Base-by-base conservation (phyloP, 306 rosid genomes). In the Hippophae tibetana region DNA sequence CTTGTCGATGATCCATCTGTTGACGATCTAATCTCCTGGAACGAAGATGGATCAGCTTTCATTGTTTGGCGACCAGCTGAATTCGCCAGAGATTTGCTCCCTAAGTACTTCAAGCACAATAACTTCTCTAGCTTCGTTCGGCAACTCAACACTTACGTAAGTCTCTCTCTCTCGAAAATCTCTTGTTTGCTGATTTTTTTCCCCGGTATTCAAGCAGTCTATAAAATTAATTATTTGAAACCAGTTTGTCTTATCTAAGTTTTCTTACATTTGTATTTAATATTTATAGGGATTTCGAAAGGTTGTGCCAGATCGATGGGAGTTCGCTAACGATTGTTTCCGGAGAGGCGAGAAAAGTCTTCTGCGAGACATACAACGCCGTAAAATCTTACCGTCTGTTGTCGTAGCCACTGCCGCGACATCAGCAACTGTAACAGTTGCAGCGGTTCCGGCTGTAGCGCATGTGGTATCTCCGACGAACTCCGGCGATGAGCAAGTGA, bases 261-360 rank as follows among this genome's bases (percentile, higher is more conserved):
- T 2, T 27, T 27, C 42, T n/a, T 8, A n/a, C 50, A 13, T 6
- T n/a, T 9, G 8, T 7, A 13, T 5, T 12, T 43, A 18, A 26
- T 47, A 6, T 5, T 64, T 14, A 47, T 71, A 92, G 99, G 99
- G 99, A 57, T 92, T 92, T 71, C 81, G 99, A 44, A 92, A 88
- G 60, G 99, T 92, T 44, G 99, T 88, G 7, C 93, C 96, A 47
- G 99, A 92, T 68, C 87, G 99, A 13, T 92, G 99, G 98, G 99
- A 92, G 78, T 92, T 92, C 55, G 86, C 94, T 0, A 82, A 92
- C 58, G 99, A 88, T 14, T 77, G 74, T 60, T 92, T 88, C 81
- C 74, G 71, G 47, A 78, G 83, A 64, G 99, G 95, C 0, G 96
- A 83, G 82, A 92, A 71, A 68, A 73, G 50, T 3, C 72, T 92